These are phyloP conservation scores for Blepharisma stoltei DNA, from an alignment of 73 alveolate genomes.

Conservation along the genomic window DNA sequence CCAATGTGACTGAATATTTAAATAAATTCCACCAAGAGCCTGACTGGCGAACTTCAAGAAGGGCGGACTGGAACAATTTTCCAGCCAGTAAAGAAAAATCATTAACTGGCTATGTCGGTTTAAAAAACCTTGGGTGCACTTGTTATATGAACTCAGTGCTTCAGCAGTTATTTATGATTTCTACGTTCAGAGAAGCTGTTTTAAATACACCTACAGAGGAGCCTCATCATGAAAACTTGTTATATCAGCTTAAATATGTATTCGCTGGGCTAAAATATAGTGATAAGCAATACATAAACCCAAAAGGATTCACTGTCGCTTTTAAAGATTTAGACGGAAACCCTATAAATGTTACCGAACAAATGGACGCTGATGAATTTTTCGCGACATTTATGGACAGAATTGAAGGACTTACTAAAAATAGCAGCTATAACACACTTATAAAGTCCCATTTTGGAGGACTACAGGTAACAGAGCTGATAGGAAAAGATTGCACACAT, in stretches of 20 bases:
- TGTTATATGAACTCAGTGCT: conserved; percentile 93
- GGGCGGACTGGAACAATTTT: conserved; percentile 58
- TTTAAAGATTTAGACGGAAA: conserved; percentile 70
- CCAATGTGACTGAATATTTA: neutral
- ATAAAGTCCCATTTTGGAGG: conserved; percentile 79
- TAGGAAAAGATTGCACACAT: conserved; percentile 82
- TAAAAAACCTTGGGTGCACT: conserved; percentile 90
- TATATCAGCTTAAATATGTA: conserved; percentile 77
- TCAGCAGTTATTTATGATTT: conserved; percentile 89
- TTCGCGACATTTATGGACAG: conserved; percentile 84
- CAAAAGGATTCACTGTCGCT: conserved; percentile 77
- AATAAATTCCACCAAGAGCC: conserved; percentile 32
- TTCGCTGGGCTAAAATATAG: conserved; percentile 84
- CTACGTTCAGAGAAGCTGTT: conserved; percentile 59
- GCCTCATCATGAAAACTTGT: conserved; percentile 51
- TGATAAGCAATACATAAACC: conserved; percentile 86
- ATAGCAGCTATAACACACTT: conserved; percentile 42
- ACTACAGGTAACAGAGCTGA: conserved; percentile 79
- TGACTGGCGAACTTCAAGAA: conserved; percentile 67
- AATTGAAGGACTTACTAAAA: conserved; percentile 63
- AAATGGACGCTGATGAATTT: conserved; percentile 96
- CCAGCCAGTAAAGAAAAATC: conserved; percentile 55
- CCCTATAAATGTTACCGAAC: conserved; percentile 74
- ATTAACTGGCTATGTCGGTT: conserved; percentile 82
- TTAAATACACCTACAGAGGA: neutral